Base-by-base conservation (phyloP, 208 protist genomes). In the Wallacemonas sp. region DNA sequence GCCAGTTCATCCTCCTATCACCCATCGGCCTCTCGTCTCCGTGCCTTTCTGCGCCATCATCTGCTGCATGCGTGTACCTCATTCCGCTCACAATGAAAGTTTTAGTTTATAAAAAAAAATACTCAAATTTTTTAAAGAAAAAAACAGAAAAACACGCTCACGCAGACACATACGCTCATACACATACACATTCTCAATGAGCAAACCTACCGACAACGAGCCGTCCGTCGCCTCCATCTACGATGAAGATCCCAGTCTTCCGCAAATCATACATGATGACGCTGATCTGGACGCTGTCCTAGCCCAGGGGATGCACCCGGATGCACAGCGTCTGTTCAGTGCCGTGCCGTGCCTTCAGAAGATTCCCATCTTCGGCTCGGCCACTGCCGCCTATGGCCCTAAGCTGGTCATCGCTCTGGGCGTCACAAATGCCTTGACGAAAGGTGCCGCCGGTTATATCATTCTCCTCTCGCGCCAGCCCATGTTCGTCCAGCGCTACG, bases 401-500 rank as follows among this genome's bases (percentile, higher is more conserved):
- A 69, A 68, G 33, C 26, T 41, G 24, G 59, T 64, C 39, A 14
- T 56, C 30, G 38, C 66, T 30, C 49, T 78, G 55, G 66, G 66
- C 38, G 15, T 64, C 27, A 47, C 49, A 12, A 72, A 78, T 53
- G 21, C 70, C 3, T 39, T 78, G 27, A 55, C 28, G 19, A 78
- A 72, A 36, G 72, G 72, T 36, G n/a, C 70, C 2, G 15, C 60
- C 33, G 49, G 51, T 2, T 42, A 54, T 17, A 38, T 72, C 39
- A 33, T 78, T 17, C 38, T 46, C 41, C 38, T 56, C 36, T 61
- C 66, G 12, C 27, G 46, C 6, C 39, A 45, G 30, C 59, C 72
- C 17, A 59, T 78, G 60, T 78, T 64, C 63, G 65, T 66, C 44
- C 19, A 45, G 4, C 27, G 53, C 31, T 69, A 64, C 45, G 53